Base-by-base conservation (phyloP, 495 filamentous ascomycete species). In the Bathelium albidoporum region DNA sequence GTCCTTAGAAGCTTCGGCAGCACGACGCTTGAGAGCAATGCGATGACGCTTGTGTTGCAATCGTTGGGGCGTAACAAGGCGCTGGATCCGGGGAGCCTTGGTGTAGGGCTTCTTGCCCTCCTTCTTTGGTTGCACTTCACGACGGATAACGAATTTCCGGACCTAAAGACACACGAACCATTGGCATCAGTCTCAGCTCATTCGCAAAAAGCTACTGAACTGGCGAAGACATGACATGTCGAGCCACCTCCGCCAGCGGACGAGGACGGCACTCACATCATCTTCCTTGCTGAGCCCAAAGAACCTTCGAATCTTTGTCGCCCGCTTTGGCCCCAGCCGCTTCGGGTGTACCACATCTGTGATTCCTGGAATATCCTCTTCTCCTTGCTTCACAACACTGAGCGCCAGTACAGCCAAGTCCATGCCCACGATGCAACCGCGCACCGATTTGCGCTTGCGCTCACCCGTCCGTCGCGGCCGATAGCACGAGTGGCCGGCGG, bases 281-380 rank as follows among this genome's bases (percentile, higher is more conserved):
- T 98, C 94, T 82, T 97, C 91, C 90, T 97, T 97, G 87, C 85
- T 88, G 84, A 98, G 87, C 79, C 90, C 85, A 82, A 98, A 98
- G 86, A 98, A 97, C 75, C 85, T 86, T 76, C 93, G 87, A 82
- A 98, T 96, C 91, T 97, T 97, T 78, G 91, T 96, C 74, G 94
- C 94, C 74, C 94, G 85, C 91, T 98, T 98, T 81, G 94, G 94
- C 68, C 94, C 94, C 71, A 98, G 87, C 70, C 94, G 86, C 87
- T 98, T 97, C 76, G 94, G 95, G 83, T 94, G 88, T 73, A 96
- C 90, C 76, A 84, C 84, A 79, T 98, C 94, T 80, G 94, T 98
- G 66, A 98, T 78, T 73, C 95, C 95, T 74, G 95, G 91, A 75
- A 98, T 83, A 64, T 96, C 91, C 64, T 74, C 76, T 53, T 97